phyloP scores from a whole-genome alignment of 345 rosid species.

The Pugionium dolabratum region DNA sequence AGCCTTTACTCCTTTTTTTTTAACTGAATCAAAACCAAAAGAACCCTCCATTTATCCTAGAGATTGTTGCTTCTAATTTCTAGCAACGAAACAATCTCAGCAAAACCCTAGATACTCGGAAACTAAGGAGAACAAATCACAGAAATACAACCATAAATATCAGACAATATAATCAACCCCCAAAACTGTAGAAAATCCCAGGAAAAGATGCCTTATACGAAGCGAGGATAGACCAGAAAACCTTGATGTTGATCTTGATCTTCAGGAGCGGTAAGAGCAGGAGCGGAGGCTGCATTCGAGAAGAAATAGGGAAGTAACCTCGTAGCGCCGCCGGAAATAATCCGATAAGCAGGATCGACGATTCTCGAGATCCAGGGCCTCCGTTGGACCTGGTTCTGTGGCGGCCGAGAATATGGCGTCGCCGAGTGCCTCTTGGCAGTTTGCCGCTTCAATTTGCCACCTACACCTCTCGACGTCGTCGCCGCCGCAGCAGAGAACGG shows the following conservation, averaged over 20 bases:
- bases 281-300: constrained; percentile 41
- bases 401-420: constrained; percentile 70
- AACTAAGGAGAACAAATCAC: not conserved
- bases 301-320: constrained; percentile 67
- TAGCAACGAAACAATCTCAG: constrained; percentile 12
- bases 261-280: constrained; percentile 45
- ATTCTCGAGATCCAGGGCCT: constrained; percentile 72
- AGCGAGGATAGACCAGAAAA: constrained; percentile 23
- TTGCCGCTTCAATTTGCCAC: constrained; percentile 63
- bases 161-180: constrained; percentile 3
- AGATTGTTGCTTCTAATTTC: not conserved
- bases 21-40: not conserved
- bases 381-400: constrained; percentile 44
- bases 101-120: constrained; percentile 35
- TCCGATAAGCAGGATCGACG: constrained; percentile 78
- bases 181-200: not conserved
- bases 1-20: not conserved
- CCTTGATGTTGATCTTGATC: constrained; percentile 44
- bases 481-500: constrained; percentile 38
- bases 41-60: not conserved
- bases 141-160: not conserved
- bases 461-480: constrained; percentile 47
- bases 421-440: constrained; percentile 43
- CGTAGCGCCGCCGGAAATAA: constrained; percentile 68
- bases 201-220: constrained; percentile 14